Evolutionary conservation across 1,139 yeast species (phyloP).

Genomic region (Suhomyces bolitotheri): DNA sequence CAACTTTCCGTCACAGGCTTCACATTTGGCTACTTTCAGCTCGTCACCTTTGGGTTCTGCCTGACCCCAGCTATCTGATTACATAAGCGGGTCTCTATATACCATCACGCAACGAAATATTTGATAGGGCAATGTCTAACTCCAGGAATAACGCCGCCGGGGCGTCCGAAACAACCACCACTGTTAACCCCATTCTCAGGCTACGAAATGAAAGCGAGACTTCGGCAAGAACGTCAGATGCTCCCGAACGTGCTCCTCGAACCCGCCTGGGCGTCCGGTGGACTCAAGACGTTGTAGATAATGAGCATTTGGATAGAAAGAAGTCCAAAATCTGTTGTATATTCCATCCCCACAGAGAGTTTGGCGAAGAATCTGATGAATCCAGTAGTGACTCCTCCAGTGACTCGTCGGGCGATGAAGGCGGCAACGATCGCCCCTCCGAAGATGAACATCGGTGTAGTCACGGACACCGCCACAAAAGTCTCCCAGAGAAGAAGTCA

Average conservation of each 20-base stretch:
- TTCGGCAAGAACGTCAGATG: background rate
- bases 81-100: background rate
- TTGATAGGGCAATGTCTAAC: conserved; percentile 9
- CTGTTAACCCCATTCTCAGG: conserved; percentile 15
- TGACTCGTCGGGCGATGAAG: conserved; percentile 28
- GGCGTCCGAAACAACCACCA: conserved; percentile 10
- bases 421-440: background rate
- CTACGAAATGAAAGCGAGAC: conserved; percentile 2
- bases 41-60: too few relatives aligned
- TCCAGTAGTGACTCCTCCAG: conserved; percentile 31
- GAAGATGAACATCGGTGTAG: conserved; percentile 11
- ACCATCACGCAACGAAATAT: background rate
- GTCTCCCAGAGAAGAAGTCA: conserved; percentile 10
- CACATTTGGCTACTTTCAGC: too few relatives aligned
- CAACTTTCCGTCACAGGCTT: too few relatives aligned
- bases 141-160: conserved; percentile 6
- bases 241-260: conserved; percentile 4
- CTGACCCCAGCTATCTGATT: too few relatives aligned
- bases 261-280: conserved; percentile 62
- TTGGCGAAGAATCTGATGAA: conserved; percentile 42
- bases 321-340: conserved; percentile 95
- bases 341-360: conserved; percentile 79
- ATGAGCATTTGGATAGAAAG: conserved; percentile 83
- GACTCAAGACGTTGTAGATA: conserved; percentile 85
- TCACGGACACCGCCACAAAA: conserved; percentile 12